phyloP scores from a whole-genome alignment of 768 basidiomycete species.

The Amanita polypyramis region DNA sequence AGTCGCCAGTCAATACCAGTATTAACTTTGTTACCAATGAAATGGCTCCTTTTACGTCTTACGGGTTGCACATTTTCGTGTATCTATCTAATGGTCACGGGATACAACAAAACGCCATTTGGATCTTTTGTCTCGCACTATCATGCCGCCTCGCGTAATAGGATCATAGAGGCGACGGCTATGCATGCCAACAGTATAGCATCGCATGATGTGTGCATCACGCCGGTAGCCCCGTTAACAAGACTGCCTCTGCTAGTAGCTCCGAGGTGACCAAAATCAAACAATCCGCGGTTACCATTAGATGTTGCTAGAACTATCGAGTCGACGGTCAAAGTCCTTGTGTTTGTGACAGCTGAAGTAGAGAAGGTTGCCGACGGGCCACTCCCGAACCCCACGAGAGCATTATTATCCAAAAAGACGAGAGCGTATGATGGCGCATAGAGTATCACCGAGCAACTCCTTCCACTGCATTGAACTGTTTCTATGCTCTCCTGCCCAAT shows the following conservation, averaged over 20 bases:
- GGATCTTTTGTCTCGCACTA: no score
- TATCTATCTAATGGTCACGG: no score
- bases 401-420: conserved; percentile 48
- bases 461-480: conserved; percentile 46
- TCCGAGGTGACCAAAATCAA: conserved; percentile 14
- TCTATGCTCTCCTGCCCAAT: conserved; percentile 38
- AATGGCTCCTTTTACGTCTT: no score
- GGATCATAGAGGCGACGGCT: neutral
- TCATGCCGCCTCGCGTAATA: neutral
- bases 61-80: no score
- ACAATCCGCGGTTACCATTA: conserved; percentile 36
- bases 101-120: no score
- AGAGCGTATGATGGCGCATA: conserved; percentile 61
- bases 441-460: conserved; percentile 48
- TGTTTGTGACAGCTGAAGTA: conserved; percentile 44
- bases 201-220: neutral
- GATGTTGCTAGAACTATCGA: conserved; percentile 47
- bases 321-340: conserved; percentile 47
- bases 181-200: neutral
- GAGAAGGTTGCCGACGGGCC: conserved; percentile 35
- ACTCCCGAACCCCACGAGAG: conserved; percentile 15
- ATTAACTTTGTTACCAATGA: no score
- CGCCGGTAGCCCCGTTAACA: conserved; percentile 9
- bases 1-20: no score
- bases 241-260: conserved; percentile 21